Conservation (phyloP, 2,329 filamentous ascomycete species). For the Falciphora oryzae region DNA sequence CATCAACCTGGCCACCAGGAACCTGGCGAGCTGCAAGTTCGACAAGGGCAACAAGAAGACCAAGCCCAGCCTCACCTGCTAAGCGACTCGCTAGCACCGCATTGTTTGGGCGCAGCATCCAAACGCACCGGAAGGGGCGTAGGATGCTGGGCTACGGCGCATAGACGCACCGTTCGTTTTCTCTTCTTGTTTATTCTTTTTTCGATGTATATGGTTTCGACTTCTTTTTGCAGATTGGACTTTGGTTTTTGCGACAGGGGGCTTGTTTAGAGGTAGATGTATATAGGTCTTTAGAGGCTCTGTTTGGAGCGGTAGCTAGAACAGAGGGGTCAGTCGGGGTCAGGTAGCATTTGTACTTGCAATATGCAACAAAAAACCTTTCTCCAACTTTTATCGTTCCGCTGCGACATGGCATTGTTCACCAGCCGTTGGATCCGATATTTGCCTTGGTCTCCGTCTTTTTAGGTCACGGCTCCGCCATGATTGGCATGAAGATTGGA, state of each 20-base stretch:
- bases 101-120: too few relatives aligned
- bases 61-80: neutral
- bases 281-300: neutral
- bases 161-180: neutral
- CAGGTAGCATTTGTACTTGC: neutral
- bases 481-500: neutral
- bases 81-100: neutral
- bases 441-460: too few relatives aligned
- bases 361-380: neutral
- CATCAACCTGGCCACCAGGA: slow-evolving; percentile 1
- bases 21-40: neutral
- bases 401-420: too few relatives aligned
- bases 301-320: neutral
- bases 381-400: neutral
- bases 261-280: neutral
- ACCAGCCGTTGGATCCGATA: too few relatives aligned
- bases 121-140: too few relatives aligned
- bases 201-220: neutral
- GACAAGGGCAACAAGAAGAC: neutral
- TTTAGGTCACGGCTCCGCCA: neutral
- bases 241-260: too few relatives aligned
- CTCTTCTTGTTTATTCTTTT: neutral
- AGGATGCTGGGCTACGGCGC: too few relatives aligned
- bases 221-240: neutral
- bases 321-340: neutral